These are phyloP conservation scores for Fraxinus quadrangulata DNA, from an alignment of 257 asterid species.

Conservation along the genomic window DNA sequence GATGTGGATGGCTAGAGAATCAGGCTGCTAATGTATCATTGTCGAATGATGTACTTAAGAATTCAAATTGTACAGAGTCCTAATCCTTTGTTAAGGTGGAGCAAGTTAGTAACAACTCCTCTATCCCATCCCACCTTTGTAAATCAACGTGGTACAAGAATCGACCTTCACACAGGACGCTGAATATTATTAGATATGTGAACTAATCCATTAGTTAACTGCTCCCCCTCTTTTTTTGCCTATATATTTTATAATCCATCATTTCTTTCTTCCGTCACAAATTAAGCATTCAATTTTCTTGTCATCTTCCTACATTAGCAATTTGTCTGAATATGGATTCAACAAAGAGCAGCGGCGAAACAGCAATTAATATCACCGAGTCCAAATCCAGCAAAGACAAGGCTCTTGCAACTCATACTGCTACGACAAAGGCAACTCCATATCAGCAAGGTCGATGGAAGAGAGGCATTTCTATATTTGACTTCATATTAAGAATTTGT, in stretches of 20 bases:
- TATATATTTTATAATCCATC: constrained; percentile 20
- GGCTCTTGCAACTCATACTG: constrained; percentile 20
- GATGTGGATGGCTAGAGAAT: no score
- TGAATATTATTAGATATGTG: constrained; percentile 1
- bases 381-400: constrained; percentile 49
- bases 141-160: not conserved
- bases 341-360: constrained; percentile 31
- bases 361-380: constrained; percentile 49
- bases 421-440: constrained; percentile 38
- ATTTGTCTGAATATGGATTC: constrained; percentile 18
- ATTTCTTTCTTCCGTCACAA: not conserved
- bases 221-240: not conserved
- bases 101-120: constrained; percentile 34
- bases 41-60: no score
- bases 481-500: constrained; percentile 68
- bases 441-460: constrained; percentile 39
- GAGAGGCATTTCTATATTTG: constrained; percentile 70
- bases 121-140: no score
- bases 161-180: not conserved
- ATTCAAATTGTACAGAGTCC: no score
- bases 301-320: not conserved
- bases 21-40: no score
- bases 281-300: not conserved
- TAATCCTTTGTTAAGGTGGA: constrained; percentile 30
- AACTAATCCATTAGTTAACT: constrained; percentile 36